Conservation (phyloP, 2,329 filamentous ascomycete species). For the Diaporthe vaccinii region DNA sequence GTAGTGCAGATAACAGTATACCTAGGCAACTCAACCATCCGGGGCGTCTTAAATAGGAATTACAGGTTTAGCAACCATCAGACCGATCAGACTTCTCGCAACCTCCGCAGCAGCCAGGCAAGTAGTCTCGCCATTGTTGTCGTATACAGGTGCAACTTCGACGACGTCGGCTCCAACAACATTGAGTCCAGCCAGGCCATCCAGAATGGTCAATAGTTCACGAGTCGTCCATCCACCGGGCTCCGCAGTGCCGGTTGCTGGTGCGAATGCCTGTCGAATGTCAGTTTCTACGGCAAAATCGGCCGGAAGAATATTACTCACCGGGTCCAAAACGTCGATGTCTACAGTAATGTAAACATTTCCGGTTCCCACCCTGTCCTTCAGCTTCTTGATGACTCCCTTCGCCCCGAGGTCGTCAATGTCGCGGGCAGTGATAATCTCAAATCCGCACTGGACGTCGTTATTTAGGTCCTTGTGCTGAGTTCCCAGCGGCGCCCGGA, state of each 20-base stretch:
- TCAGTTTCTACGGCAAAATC: constrained; percentile 64
- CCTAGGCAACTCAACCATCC: background rate
- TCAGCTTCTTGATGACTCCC: constrained; percentile 76
- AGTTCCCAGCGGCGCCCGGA: constrained; percentile 63
- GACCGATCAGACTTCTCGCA: constrained; percentile 23
- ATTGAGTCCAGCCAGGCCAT: constrained; percentile 78
- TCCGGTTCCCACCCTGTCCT: constrained; percentile 64
- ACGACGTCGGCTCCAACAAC: constrained; percentile 85
- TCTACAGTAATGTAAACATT: constrained; percentile 81
- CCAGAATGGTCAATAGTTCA: constrained; percentile 80
- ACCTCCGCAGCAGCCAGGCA: constrained; percentile 38
- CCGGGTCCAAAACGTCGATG: constrained; percentile 84
- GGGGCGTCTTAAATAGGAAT: background rate
- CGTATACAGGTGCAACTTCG: constrained; percentile 83
- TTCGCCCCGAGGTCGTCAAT: constrained; percentile 78
- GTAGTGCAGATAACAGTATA: background rate
- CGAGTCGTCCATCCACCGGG: constrained; percentile 85
- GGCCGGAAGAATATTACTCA: constrained; percentile 48
- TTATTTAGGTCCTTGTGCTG: constrained; percentile 66
- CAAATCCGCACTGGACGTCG: constrained; percentile 70
- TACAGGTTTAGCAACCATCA: constrained; percentile 34
- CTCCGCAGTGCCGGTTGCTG: constrained; percentile 81
- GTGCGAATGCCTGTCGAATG: constrained; percentile 20
- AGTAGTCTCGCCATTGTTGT: constrained; percentile 80
- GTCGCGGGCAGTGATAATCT: constrained; percentile 71